phyloP scores from a whole-genome alignment of 441 rosid species.

The Flueggea neowawraea region DNA sequence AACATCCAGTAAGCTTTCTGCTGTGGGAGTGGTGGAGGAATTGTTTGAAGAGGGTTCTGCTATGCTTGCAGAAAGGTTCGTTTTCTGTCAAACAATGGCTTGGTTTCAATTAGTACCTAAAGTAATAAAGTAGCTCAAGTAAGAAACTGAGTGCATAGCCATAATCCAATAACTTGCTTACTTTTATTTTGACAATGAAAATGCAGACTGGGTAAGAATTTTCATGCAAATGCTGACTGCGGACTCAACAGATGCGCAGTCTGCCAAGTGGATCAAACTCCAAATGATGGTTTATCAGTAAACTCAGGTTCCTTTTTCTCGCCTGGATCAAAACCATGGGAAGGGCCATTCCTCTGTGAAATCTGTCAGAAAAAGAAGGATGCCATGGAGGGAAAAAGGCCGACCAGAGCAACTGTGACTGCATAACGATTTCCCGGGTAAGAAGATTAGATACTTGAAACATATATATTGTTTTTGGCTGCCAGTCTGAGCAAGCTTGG shows the following conservation, averaged over 20 bases:
- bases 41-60: conserved; percentile 99
- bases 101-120: too few relatives aligned
- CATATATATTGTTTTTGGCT: conserved; percentile 23
- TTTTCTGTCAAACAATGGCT: background rate
- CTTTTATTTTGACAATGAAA: conserved; percentile 3
- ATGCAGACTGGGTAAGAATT: conserved; percentile 87
- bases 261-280: conserved; percentile 88
- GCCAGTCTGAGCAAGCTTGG: conserved; percentile 50
- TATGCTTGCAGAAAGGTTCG: conserved; percentile 90
- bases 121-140: too few relatives aligned
- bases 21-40: conserved; percentile 96
- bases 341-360: conserved; percentile 89
- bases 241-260: conserved; percentile 89
- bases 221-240: conserved; percentile 39
- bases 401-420: conserved; percentile 47
- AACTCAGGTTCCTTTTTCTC: conserved; percentile 61
- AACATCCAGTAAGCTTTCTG: conserved; percentile 76
- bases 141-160: too few relatives aligned
- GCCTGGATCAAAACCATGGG: conserved; percentile 78
- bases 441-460: conserved; percentile 43
- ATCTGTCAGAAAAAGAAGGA: conserved; percentile 88
- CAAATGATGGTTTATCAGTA: conserved; percentile 44
- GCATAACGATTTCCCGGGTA: conserved; percentile 34
- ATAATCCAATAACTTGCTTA: background rate
- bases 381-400: conserved; percentile 97